phyloP scores from a whole-genome alignment of 2,329 filamentous ascomycete species.

The Cordyceps sp. region DNA sequence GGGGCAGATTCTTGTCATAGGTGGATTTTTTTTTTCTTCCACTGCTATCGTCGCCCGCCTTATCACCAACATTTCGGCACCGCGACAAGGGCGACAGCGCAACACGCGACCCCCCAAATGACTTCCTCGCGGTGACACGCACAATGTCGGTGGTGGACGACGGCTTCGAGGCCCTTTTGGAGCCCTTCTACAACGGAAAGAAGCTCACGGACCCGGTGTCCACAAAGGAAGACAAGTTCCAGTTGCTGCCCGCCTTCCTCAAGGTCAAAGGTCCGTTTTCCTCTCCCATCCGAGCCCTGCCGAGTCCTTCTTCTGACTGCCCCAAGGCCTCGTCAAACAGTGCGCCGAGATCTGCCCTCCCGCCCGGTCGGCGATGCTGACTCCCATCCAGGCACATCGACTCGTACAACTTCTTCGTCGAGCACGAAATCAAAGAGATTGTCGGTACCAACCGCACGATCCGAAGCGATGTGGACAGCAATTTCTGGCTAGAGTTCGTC shows the following conservation, averaged over 20 bases:
- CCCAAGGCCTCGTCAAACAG: conserved; percentile 67
- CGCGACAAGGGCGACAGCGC: too few species aligned
- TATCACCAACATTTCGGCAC: too few species aligned
- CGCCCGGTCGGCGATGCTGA: conserved; percentile 1
- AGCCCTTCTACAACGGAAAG: conserved; percentile 54
- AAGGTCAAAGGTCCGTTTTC: conserved; percentile 64
- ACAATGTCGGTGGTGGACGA: conserved; percentile 40
- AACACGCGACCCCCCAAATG: conserved; percentile 10
- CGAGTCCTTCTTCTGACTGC: neutral
- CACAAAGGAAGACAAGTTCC: conserved; percentile 78
- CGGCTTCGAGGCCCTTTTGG: conserved; percentile 48
- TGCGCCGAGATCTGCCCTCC: conserved; percentile 16
- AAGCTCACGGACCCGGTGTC: conserved; percentile 48
- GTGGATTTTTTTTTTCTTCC: too few species aligned
- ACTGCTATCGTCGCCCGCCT: too few species aligned
- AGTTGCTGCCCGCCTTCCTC: conserved; percentile 88
- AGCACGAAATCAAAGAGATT: conserved; percentile 93
- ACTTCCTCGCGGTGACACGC: conserved; percentile 13
- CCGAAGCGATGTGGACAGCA: conserved; percentile 79
- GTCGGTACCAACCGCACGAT: conserved; percentile 80
- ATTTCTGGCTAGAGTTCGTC: conserved; percentile 69
- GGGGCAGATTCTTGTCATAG: too few species aligned
- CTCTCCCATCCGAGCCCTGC: neutral
- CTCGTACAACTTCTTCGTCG: conserved; percentile 96
- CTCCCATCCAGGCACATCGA: conserved; percentile 54